These are phyloP conservation scores for Lonicera japonica DNA, from an alignment of 129 eudicot genomes.

Conservation along the genomic window DNA sequence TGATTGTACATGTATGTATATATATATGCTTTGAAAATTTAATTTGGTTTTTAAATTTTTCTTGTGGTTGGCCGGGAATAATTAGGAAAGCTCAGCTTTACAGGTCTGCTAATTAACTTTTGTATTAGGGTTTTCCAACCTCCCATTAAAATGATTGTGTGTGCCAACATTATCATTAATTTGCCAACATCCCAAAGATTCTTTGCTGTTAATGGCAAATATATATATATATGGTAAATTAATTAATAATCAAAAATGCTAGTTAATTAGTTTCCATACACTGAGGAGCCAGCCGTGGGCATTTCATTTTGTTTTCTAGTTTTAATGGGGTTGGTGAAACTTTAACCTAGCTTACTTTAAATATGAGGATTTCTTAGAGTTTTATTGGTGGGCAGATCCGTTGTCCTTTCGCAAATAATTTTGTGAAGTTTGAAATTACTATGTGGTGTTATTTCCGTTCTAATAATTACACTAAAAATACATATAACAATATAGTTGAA, in stretches of 20 bases:
- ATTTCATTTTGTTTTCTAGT: background rate
- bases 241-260: background rate
- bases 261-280: background rate
- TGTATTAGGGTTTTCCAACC: background rate
- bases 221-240: background rate
- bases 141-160: no score
- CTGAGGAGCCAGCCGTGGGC: background rate
- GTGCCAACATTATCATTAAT: background rate
- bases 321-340: background rate
- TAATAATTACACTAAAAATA: no score
- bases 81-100: slow-evolving; percentile 9
- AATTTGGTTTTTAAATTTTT: background rate
- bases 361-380: no score
- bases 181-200: background rate
- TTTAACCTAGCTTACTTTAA: background rate
- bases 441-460: no score
- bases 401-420: no score
- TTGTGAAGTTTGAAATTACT: no score
- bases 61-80: no score
- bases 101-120: slow-evolving; percentile 4
- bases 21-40: no score
- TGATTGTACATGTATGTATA: no score
- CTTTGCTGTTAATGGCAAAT: slow-evolving; percentile 12
- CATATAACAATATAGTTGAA: no score
- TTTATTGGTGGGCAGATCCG: no score